phyloP scores from a whole-genome alignment of 768 basidiomycete genomes.

The Lyophyllum decastes region DNA sequence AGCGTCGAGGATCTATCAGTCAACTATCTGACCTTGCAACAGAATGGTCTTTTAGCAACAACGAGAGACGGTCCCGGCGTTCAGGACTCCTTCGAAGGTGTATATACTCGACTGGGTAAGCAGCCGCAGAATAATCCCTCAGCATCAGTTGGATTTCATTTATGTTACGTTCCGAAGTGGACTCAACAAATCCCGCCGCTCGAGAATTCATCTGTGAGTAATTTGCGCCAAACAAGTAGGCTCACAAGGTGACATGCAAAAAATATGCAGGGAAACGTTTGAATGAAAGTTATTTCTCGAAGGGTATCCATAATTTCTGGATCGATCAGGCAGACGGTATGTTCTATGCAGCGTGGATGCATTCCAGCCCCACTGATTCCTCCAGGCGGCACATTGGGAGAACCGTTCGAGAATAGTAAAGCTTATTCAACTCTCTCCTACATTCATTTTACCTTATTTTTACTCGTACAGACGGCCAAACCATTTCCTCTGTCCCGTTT shows the following conservation, averaged over 20 bases:
- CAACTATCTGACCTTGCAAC: constrained; percentile 32
- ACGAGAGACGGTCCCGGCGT: constrained; percentile 37
- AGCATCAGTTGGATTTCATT: neutral
- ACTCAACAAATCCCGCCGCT: constrained; percentile 37
- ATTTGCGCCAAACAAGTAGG: neutral
- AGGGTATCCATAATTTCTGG: constrained; percentile 38
- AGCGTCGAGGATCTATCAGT: constrained; percentile 37
- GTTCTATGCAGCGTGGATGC: neutral
- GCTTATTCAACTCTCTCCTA: neutral
- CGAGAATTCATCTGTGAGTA: constrained; percentile 35
- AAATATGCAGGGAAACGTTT: constrained; percentile 28
- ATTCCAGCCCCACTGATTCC: neutral
- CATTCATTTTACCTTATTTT: neutral
- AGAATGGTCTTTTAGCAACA: constrained; percentile 31
- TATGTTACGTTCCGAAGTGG: constrained; percentile 18
- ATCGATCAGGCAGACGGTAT: constrained; percentile 39
- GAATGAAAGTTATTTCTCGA: constrained; percentile 37
- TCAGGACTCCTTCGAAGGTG: constrained; percentile 35
- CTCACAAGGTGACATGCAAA: neutral
- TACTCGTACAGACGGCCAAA: constrained; percentile 27
- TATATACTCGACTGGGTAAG: constrained; percentile 33
- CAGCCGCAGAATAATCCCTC: neutral
- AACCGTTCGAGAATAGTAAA: constrained; percentile 35
- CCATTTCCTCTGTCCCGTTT: constrained; percentile 30
- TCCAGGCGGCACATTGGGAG: constrained; percentile 34